phyloP scores from a whole-genome alignment of 75 land plant genomes.

The Cupressus sempervirens region DNA sequence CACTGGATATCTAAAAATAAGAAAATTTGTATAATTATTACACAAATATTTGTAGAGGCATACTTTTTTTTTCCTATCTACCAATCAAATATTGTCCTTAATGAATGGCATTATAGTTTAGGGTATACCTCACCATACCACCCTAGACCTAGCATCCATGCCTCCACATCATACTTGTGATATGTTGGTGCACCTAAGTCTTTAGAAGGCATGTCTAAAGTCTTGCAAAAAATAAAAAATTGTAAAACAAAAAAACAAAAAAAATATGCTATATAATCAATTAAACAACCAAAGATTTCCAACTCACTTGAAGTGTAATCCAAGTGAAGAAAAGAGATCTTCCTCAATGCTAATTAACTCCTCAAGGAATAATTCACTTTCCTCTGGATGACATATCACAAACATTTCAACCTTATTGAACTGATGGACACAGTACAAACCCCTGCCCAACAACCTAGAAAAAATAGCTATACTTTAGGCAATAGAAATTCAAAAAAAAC shows the following conservation, averaged over 20 bases:
- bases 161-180: conserved; percentile 94
- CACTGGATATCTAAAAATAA: conserved; percentile 84
- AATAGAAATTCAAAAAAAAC: neutral
- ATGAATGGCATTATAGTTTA: neutral
- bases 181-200: conserved; percentile 98
- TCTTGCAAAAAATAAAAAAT: conserved; percentile 44
- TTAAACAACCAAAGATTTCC: neutral
- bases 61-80: neutral
- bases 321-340: conserved; percentile 78
- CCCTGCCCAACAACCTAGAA: conserved; percentile 47
- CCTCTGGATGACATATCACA: conserved; percentile 82
- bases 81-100: neutral
- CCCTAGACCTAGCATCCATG: conserved; percentile 98
- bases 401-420: conserved; percentile 98
- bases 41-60: neutral
- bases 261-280: neutral
- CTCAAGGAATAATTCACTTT: conserved; percentile 79
- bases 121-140: conserved; percentile 91
- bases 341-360: conserved; percentile 88
- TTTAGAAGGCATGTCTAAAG: conserved; percentile 85
- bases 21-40: neutral
- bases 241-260: neutral
- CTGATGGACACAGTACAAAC: conserved; percentile 95
- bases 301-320: conserved; percentile 82
- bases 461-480: neutral